phyloP scores from a whole-genome alignment of 2,329 filamentous ascomycete genomes.

The Diaporthe ampelina region DNA sequence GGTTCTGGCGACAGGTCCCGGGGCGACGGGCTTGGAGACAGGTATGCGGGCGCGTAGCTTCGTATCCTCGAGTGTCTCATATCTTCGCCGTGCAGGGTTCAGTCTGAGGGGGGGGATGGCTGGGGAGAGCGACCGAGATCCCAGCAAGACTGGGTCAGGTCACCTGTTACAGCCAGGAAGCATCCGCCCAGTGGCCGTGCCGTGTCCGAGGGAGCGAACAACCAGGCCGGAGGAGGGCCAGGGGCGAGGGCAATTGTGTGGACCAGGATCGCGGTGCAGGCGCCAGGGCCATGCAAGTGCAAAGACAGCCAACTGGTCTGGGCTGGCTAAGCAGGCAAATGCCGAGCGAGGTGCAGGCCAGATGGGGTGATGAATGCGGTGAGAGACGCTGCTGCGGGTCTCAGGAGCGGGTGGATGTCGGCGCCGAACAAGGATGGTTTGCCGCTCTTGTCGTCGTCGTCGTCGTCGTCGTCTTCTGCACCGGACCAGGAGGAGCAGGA shows the following conservation, averaged over 20 bases:
- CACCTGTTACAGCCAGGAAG: constrained; percentile 9
- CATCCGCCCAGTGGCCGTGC: constrained; percentile 15
- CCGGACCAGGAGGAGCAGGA: not conserved
- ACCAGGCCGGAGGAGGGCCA: not conserved
- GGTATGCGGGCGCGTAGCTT: constrained; percentile 59
- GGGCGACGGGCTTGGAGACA: constrained; percentile 56
- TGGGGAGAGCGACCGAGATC: constrained; percentile 43
- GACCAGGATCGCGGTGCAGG: constrained; percentile 4
- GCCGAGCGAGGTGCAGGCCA: constrained; percentile 33
- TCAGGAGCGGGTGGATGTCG: constrained; percentile 35
- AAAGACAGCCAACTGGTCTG: constrained; percentile 21
- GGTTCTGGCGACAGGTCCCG: constrained; percentile 60
- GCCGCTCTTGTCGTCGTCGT: not conserved
- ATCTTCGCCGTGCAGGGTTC: constrained; percentile 39
- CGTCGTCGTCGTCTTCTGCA: not conserved
- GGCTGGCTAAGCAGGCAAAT: constrained; percentile 13
- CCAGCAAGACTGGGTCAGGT: constrained; percentile 44
- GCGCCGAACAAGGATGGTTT: constrained; percentile 6
- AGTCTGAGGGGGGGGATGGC: constrained; percentile 42
- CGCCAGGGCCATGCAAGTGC: constrained; percentile 17
- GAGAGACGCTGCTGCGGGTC: constrained; percentile 4
- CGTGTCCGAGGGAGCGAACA: not conserved
- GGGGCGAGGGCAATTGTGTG: not conserved
- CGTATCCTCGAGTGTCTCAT: constrained; percentile 64
- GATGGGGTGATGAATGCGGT: constrained; percentile 4